These are phyloP conservation scores for Leishmania guyanensis DNA, from an alignment of 208 protist genomes.

Conservation along the genomic window DNA sequence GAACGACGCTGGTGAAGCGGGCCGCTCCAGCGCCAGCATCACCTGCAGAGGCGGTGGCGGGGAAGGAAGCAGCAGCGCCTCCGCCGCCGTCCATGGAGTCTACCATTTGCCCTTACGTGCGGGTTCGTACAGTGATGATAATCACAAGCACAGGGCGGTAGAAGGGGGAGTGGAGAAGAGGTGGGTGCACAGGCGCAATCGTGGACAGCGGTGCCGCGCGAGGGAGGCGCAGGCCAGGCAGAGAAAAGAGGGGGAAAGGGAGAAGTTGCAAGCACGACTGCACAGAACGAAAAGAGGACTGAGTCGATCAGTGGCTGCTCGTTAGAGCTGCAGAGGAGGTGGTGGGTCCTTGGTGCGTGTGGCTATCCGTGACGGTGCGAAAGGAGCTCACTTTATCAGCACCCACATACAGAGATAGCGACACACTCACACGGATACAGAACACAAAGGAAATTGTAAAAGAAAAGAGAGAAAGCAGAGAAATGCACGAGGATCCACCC, in stretches of 20 bases:
- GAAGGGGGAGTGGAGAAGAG: background rate
- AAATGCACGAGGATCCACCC: background rate
- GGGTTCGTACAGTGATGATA: background rate
- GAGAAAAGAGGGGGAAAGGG: background rate
- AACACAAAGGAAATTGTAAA: background rate
- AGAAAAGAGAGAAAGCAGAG: background rate
- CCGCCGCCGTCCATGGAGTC: constrained; percentile 1
- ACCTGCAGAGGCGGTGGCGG: background rate
- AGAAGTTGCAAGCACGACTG: background rate
- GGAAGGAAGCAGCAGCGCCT: background rate
- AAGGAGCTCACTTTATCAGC: background rate
- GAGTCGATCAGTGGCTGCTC: background rate
- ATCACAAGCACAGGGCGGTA: background rate
- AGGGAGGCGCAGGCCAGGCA: background rate
- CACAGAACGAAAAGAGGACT: background rate
- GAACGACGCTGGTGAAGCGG: constrained; percentile 6
- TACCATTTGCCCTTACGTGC: background rate
- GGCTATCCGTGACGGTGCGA: background rate
- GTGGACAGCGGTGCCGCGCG: background rate
- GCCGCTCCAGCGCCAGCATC: background rate
- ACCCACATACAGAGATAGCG: background rate
- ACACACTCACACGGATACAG: background rate
- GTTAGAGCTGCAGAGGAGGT: background rate
- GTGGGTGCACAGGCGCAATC: background rate
- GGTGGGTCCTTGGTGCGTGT: background rate